Evolutionary conservation across 169 alveolate genomes (phyloP).

Genomic region (Eimeria maxima): DNA sequence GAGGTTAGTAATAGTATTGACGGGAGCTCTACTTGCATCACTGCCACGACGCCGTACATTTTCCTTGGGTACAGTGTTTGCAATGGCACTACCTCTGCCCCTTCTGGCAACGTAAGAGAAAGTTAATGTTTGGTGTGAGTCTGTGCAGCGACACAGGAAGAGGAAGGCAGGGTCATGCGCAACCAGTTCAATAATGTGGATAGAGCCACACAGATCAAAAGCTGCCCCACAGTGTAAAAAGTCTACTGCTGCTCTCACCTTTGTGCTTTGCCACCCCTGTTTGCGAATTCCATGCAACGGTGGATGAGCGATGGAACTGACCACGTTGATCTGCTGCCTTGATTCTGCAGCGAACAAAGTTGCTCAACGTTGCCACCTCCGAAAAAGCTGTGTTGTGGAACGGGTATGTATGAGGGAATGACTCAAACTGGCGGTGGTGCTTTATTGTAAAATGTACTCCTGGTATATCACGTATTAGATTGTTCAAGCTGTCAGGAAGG

Average conservation of each 20-base stretch:
- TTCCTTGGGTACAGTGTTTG: background rate
- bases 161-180: conserved; percentile 88
- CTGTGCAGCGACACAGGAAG: conserved; percentile 72
- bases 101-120: background rate
- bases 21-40: background rate
- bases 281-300: background rate
- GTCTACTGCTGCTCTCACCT: background rate
- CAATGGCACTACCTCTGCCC: background rate
- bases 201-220: conserved; percentile 86
- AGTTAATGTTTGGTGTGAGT: background rate
- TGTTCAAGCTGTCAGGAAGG: background rate
- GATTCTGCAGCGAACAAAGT: conserved; percentile 50
- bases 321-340: background rate
- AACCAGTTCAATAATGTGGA: conserved; percentile 95
- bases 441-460: background rate
- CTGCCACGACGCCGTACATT: background rate
- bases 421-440: background rate
- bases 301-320: background rate
- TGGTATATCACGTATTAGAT: background rate
- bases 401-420: background rate
- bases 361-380: conserved; percentile 73
- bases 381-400: conserved; percentile 60
- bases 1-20: background rate
- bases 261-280: background rate
- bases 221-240: conserved; percentile 45